Evolutionary conservation across 2,329 filamentous ascomycete genomes (phyloP).

Genomic region (Alternaria triticimaculans): DNA sequence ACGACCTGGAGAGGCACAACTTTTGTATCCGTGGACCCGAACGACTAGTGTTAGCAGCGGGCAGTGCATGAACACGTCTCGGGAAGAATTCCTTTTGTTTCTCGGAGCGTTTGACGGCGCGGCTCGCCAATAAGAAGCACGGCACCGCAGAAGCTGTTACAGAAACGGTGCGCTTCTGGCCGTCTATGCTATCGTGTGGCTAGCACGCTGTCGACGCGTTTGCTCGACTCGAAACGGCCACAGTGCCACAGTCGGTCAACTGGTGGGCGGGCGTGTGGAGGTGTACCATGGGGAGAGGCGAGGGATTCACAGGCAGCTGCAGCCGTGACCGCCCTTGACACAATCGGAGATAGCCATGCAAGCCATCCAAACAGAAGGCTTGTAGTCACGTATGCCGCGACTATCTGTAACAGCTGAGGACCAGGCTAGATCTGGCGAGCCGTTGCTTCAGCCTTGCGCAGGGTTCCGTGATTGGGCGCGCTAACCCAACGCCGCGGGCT

Average conservation of each 20-base stretch:
- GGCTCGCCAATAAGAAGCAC: constrained; percentile 3
- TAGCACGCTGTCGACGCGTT: neutral
- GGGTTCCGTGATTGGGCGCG: constrained; percentile 23
- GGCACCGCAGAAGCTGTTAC: constrained; percentile 8
- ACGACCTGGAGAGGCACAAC: constrained; percentile 1
- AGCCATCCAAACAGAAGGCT: neutral
- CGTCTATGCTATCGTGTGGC: neutral
- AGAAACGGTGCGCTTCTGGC: constrained; percentile 2
- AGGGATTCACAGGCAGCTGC: neutral
- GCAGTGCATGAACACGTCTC: constrained; percentile 8
- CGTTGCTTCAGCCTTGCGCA: constrained; percentile 28
- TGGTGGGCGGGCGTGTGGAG: constrained; percentile 1
- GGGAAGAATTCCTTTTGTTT: constrained; percentile 19
- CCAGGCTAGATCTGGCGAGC: constrained; percentile 17
- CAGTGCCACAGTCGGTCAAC: constrained; percentile 10
- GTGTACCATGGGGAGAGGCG: neutral
- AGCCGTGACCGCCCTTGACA: neutral
- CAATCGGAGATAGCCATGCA: neutral
- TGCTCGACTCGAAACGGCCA: constrained; percentile 17
- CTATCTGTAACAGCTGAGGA: constrained; percentile 11
- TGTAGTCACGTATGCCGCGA: constrained; percentile 1
- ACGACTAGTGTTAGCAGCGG: neutral
- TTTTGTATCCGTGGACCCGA: neutral
- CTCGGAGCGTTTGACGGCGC: constrained; percentile 11
- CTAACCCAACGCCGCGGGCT: constrained; percentile 17